A percentile compares a stretch with the other conserved stretches of the same genome.
Evolutionary conservation across 1,284 basidiomycete genomes (phyloP).

Genomic region (Meripilus lineatus): DNA sequence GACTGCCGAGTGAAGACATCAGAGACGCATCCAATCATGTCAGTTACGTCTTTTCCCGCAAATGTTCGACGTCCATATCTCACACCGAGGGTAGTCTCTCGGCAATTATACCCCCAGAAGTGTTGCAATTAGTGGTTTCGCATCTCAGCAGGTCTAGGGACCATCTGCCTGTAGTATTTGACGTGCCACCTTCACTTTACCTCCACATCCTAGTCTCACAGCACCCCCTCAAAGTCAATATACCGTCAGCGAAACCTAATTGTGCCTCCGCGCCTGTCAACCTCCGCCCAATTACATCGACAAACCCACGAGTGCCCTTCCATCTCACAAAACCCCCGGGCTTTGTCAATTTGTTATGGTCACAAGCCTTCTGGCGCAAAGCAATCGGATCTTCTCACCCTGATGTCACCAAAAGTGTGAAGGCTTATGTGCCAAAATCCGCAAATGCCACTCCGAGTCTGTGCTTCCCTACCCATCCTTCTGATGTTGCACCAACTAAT

Average conservation of each 20-base stretch:
- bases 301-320: not conserved
- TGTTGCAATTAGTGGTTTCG: constrained; percentile 50
- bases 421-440: too few relatives aligned
- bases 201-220: constrained; percentile 29
- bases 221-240: too few relatives aligned
- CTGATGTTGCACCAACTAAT: too few relatives aligned
- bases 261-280: not conserved
- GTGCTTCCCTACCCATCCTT: too few relatives aligned
- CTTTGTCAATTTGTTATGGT: constrained; percentile 12
- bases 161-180: constrained; percentile 34
- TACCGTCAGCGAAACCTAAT: constrained; percentile 1
- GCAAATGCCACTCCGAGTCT: too few relatives aligned
- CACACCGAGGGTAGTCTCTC: constrained; percentile 45
- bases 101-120: constrained; percentile 57
- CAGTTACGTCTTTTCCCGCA: constrained; percentile 14
- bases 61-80: not conserved
- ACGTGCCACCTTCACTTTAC: constrained; percentile 28
- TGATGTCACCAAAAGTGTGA: too few relatives aligned
- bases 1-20: constrained; percentile 61
- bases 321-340: constrained; percentile 1
- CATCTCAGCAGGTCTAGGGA: constrained; percentile 34
- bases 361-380: constrained; percentile 10
- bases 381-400: too few relatives aligned
- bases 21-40: constrained; percentile 83
- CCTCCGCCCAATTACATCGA: constrained; percentile 2